Evolutionary conservation across 2,329 filamentous ascomycete genomes (phyloP).

Genomic region (Aspergillus persii): DNA sequence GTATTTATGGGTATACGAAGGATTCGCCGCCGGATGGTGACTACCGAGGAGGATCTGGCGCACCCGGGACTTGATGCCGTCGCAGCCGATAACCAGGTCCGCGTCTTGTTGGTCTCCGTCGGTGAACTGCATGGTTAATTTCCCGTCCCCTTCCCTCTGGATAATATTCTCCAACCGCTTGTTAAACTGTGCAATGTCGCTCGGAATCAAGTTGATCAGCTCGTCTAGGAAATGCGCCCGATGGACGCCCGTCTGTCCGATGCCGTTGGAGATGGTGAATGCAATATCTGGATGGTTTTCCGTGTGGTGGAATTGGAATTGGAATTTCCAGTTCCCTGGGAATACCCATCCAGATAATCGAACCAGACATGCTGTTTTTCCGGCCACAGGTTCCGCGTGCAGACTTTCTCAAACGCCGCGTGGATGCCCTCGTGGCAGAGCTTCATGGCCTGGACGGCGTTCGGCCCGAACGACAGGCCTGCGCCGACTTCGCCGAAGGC

Average conservation of each 20-base stretch:
- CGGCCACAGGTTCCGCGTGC: conserved; percentile 33
- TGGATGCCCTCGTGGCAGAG: conserved; percentile 27
- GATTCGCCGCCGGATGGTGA: conserved; percentile 41
- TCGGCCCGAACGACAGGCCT: conserved; percentile 39
- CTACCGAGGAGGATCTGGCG: conserved; percentile 45
- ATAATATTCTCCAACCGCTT: conserved; percentile 25
- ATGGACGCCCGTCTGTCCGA: conserved; percentile 25
- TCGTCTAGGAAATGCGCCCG: conserved; percentile 37
- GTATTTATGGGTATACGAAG: conserved; percentile 53
- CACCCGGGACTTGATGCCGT: conserved; percentile 51
- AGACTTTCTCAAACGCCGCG: conserved; percentile 32
- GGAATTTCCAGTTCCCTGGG: not conserved
- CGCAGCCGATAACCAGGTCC: conserved; percentile 47
- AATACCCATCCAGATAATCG: conserved; percentile 22
- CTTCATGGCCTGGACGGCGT: conserved; percentile 29
- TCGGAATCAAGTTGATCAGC: conserved; percentile 32
- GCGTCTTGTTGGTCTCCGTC: conserved; percentile 45
- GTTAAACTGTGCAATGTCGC: conserved; percentile 24
- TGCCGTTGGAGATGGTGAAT: conserved; percentile 23
- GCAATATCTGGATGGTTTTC: conserved; percentile 18
- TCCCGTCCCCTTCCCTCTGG: conserved; percentile 16
- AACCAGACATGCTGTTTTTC: conserved; percentile 27
- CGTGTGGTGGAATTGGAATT: not conserved
- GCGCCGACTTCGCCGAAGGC: conserved; percentile 40
- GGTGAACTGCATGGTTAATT: conserved; percentile 40